Conservation (phyloP, 1,284 basidiomycete genomes). For the Inonotus obliquus region DNA sequence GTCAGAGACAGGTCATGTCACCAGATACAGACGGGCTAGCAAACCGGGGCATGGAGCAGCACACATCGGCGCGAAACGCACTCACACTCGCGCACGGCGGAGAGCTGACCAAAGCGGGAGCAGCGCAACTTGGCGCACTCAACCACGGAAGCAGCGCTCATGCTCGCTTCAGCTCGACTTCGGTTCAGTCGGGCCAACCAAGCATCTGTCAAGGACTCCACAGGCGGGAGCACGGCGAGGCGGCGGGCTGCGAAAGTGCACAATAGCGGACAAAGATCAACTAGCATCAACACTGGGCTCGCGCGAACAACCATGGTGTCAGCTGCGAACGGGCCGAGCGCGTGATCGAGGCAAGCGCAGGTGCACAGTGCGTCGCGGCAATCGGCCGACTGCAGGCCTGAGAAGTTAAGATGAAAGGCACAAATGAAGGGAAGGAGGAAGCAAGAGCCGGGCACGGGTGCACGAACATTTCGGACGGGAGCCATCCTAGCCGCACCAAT, state of each 20-base stretch:
- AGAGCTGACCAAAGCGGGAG: background rate
- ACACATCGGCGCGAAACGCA: background rate
- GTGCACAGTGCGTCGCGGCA: constrained; percentile 1
- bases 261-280: background rate
- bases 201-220: background rate
- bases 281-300: background rate
- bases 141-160: background rate
- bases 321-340: background rate
- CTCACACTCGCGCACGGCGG: background rate
- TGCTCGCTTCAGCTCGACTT: constrained; percentile 12
- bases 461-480: constrained; percentile 1
- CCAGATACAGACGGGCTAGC: background rate
- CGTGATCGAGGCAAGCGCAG: constrained; percentile 1
- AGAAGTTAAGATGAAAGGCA: background rate
- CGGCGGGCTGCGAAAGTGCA: background rate
- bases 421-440: constrained; percentile 12
- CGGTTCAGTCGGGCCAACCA: background rate
- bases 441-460: constrained; percentile 5
- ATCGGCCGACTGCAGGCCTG: constrained; percentile 6
- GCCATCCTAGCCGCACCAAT: constrained; percentile 17
- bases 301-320: background rate
- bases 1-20: constrained; percentile 2
- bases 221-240: background rate
- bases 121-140: constrained; percentile 7
- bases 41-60: constrained; percentile 15